Evolutionary conservation across 306 rosid genomes (phyloP).

Genomic region (Vigna trinervia): DNA sequence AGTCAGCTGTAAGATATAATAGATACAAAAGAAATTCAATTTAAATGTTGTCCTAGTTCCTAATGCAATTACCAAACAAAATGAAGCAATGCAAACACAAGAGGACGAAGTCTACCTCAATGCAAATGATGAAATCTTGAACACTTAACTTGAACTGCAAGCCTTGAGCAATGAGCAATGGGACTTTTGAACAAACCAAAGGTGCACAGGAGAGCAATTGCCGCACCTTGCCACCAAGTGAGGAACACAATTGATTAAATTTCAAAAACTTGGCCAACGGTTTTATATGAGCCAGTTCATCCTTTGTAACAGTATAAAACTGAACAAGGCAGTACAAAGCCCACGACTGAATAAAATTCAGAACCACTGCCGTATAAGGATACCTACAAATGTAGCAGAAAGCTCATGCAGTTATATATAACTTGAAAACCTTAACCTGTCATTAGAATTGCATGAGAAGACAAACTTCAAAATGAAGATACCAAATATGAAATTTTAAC

Average conservation of each 20-base stretch:
- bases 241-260: constrained; percentile 25
- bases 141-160: constrained; percentile 88
- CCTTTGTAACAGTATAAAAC: constrained; percentile 89
- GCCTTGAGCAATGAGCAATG: constrained; percentile 89
- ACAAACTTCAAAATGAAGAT: constrained; percentile 31
- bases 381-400: constrained; percentile 71
- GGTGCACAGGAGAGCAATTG: constrained; percentile 84
- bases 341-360: constrained; percentile 43
- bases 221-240: constrained; percentile 99
- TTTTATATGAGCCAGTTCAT: constrained; percentile 86
- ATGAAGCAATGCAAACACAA: constrained; percentile 31
- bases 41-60: constrained; percentile 28
- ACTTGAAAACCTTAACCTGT: constrained; percentile 33
- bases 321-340: constrained; percentile 98
- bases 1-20: constrained; percentile 31
- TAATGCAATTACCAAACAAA: constrained; percentile 17
- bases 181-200: constrained; percentile 92
- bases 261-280: constrained; percentile 48
- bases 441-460: constrained; percentile 22
- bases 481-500: constrained; percentile 33
- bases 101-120: constrained; percentile 80
- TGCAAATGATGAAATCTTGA: constrained; percentile 98
- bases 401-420: constrained; percentile 45
- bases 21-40: constrained; percentile 32
- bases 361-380: constrained; percentile 81